Evolutionary conservation across 495 filamentous ascomycete genomes (phyloP), one percentile per base, ranked within the genome.

Genomic region (Penicillium angulare): DNA sequence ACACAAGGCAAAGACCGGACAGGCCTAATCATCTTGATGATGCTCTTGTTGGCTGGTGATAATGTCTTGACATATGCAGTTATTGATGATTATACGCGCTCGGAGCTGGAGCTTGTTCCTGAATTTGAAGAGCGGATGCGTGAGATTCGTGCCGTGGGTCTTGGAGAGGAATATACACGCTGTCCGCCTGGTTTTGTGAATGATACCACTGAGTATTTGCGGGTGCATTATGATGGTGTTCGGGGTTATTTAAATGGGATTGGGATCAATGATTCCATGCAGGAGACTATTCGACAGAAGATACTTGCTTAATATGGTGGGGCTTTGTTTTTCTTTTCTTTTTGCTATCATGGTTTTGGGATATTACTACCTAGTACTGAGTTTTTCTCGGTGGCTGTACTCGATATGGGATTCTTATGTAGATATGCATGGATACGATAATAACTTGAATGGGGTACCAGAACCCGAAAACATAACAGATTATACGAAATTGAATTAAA

Each of bases 1-100:
- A 91, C 89, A 3, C 88, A 93, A 61, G 90, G 90, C 29, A 96
- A 96, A 59, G 90, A 95, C 61, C 80, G 89, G 0, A 93, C 90
- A 0, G 90, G 90, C 0, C 70, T 93, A 2, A 71, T 88, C 18
- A 66, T 89, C n/a, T 66, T 85, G 9, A 71, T 95, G 16, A 57
- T 79, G 0, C 65, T 92, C 1, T 61, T 91, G 23, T 64, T 87
- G 2, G 74, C 84, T 3, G 63, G 68, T 4, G 73, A 86, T 5
- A 54, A 67, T 8, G 77, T 88, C 0, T 79, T 82, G 0, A 42
- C 71, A 0, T 69, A 74, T 0, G 83, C 81, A 0, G 79, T 93
- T 13, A 60, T 66, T 10, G 61, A 80, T 45, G 90, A 93, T 64
- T 95, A 92, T 65, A 62, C 81, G 16, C 75, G 77, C 8, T 84